phyloP scores from a whole-genome alignment of 305 asterid genomes.

The Fraxinus latifolia region DNA sequence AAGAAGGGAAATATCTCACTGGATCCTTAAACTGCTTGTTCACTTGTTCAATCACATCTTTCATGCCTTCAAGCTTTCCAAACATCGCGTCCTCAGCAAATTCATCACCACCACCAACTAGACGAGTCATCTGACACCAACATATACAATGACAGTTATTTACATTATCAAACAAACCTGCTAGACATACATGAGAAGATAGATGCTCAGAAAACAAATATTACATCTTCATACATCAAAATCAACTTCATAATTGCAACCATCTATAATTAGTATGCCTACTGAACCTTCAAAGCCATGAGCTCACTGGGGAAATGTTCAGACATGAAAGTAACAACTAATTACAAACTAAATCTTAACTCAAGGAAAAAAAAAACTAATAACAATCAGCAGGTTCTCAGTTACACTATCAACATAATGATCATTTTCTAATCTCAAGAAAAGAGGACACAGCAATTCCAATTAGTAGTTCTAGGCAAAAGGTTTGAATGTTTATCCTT shows the following conservation, averaged over 20 bases:
- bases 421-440: background rate
- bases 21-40: constrained; percentile 94
- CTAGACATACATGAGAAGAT: constrained; percentile 2
- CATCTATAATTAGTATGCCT: background rate
- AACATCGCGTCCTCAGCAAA: constrained; percentile 85
- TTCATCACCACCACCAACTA: constrained; percentile 72
- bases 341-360: background rate
- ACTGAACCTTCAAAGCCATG: background rate
- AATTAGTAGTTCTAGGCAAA: background rate
- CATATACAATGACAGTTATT: background rate
- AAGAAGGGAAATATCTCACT: constrained; percentile 39
- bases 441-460: background rate
- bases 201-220: background rate
- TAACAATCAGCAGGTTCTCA: background rate
- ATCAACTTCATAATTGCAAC: background rate
- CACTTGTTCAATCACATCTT: constrained; percentile 85
- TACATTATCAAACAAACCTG: constrained; percentile 2
- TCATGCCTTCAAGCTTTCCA: constrained; percentile 93
- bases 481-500: background rate
- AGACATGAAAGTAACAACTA: background rate
- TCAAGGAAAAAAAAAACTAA: background rate
- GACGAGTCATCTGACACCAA: constrained; percentile 67
- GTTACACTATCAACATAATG: constrained; percentile 8
- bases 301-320: background rate
- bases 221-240: background rate